A percentile compares a stretch with the other conserved stretches of the same genome.
Conservation (phyloP, 495 filamentous ascomycete genomes). For the Xylaria scruposa region DNA sequence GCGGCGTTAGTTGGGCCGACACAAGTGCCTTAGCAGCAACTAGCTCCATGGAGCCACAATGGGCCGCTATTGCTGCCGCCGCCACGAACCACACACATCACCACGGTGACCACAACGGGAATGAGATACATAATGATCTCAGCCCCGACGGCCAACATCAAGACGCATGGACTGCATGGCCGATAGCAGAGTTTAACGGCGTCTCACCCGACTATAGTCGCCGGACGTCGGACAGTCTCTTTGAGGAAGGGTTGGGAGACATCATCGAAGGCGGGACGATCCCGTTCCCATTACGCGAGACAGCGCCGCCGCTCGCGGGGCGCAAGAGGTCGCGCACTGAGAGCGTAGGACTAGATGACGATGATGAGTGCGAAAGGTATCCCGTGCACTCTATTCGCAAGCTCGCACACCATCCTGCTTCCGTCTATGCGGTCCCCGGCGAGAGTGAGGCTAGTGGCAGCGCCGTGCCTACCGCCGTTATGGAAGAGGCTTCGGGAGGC, state of each 20-base stretch:
- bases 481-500: conserved; percentile 32
- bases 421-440: background rate
- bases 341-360: conserved; percentile 31
- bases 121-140: conserved; percentile 1
- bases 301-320: conserved; percentile 13
- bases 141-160: background rate
- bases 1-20: conserved; percentile 37
- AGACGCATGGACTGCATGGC: conserved; percentile 28
- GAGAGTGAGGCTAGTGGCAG: conserved; percentile 20
- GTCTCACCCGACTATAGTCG: conserved; percentile 18
- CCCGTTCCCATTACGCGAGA: background rate
- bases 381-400: conserved; percentile 39
- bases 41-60: conserved; percentile 30
- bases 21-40: conserved; percentile 24
- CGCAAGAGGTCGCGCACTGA: conserved; percentile 39
- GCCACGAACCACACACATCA: background rate
- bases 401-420: conserved; percentile 32
- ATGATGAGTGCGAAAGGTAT: conserved; percentile 30
- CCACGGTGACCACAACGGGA: conserved; percentile 19
- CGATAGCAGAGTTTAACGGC: conserved; percentile 4
- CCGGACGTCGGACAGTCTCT: conserved; percentile 19
- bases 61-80: conserved; percentile 30
- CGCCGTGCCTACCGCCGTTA: conserved; percentile 34
- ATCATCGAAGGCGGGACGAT: conserved; percentile 24
- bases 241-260: conserved; percentile 23